phyloP scores from a whole-genome alignment of 2,329 filamentous ascomycete species.

The Fusarium sp. region DNA sequence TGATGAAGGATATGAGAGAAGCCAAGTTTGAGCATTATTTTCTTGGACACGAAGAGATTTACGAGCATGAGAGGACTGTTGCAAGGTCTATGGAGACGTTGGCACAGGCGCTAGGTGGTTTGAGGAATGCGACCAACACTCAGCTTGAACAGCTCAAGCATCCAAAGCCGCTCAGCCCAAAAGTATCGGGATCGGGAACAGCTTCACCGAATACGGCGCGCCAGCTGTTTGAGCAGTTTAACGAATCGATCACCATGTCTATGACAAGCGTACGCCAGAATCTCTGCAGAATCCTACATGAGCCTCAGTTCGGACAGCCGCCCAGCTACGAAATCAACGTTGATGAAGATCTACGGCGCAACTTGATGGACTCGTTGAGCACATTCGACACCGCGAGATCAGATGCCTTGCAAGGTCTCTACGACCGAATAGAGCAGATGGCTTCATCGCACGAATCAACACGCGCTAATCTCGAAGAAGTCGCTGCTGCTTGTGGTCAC shows the following conservation, averaged over 20 bases:
- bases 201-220: not conserved
- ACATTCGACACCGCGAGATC: conserved; percentile 94
- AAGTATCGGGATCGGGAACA: fast-evolving
- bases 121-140: conserved; percentile 87
- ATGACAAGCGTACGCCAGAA: conserved; percentile 26
- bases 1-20: conserved; percentile 83
- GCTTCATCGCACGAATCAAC: conserved; percentile 63
- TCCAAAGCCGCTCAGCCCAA: not conserved
- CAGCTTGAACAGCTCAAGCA: conserved; percentile 82
- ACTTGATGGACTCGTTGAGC: conserved; percentile 83
- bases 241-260: conserved; percentile 19
- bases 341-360: conserved; percentile 83
- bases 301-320: conserved; percentile 41
- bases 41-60: conserved; percentile 80
- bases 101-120: conserved; percentile 86
- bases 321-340: conserved; percentile 59
- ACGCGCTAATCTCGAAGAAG: conserved; percentile 88
- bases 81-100: conserved; percentile 86
- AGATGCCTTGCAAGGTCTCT: conserved; percentile 81
- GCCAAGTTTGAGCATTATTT: conserved; percentile 90
- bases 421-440: conserved; percentile 77
- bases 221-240: conserved; percentile 31
- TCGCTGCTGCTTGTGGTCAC: conserved; percentile 93
- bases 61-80: conserved; percentile 79
- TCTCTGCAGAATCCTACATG: conserved; percentile 26